Conservation (phyloP, 352 stramenopile genomes). For the Globisporangium recalcitrans region DNA sequence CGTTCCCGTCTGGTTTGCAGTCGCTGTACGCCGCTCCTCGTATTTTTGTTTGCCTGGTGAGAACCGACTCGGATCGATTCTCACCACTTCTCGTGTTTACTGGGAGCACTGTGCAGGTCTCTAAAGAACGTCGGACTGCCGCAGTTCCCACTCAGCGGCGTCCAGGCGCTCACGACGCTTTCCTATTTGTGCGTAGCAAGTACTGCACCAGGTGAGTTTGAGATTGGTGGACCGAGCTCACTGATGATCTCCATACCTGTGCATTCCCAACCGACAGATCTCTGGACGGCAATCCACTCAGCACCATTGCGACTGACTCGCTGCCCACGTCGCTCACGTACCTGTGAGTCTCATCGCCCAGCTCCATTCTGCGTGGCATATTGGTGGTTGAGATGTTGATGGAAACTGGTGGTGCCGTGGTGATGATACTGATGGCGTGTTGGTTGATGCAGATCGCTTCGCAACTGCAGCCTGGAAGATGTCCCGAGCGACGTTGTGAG, state of each 20-base stretch:
- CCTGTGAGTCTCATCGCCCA: neutral
- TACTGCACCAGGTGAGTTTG: neutral
- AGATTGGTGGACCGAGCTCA: neutral
- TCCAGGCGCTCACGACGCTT: neutral
- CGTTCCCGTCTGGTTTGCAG: neutral
- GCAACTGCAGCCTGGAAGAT: neutral
- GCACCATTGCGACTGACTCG: neutral
- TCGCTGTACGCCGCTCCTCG: neutral
- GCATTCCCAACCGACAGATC: neutral
- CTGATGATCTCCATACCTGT: neutral
- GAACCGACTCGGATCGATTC: neutral
- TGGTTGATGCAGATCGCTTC: slow-evolving; percentile 2
- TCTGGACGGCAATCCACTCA: neutral
- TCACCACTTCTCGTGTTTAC: neutral
- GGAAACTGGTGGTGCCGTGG: too few species aligned
- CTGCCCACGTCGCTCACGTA: slow-evolving; percentile 3
- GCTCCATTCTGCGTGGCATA: neutral
- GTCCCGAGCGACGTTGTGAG: neutral
- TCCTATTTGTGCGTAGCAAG: slow-evolving; percentile 1
- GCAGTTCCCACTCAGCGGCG: neutral
- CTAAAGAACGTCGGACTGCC: slow-evolving; percentile 4
- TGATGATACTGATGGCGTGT: neutral
- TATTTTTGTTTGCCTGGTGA: too few species aligned
- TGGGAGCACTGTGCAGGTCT: neutral
- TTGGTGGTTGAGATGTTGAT: neutral